Evolutionary conservation across 2,329 filamentous ascomycete genomes (phyloP), one percentile per base, ranked within the genome.

Genomic region (Penicillium sp.): DNA sequence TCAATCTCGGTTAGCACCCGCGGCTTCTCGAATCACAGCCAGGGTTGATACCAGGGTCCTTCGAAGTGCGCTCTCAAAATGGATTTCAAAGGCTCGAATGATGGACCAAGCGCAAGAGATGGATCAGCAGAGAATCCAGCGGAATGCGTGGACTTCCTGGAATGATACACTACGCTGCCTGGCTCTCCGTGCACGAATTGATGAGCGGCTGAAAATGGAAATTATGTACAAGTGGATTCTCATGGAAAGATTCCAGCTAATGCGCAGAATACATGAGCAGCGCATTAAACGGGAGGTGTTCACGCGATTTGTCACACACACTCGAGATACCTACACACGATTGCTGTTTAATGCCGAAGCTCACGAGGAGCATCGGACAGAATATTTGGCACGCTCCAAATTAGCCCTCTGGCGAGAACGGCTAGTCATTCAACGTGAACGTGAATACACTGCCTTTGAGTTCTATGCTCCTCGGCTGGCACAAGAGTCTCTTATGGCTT

Each of bases 151-250:
- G 75, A 85, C 79, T 1, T 73, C 75, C 11, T 88, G 85, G 86
- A 87, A 87, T 59, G 82, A 87, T 62, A 74, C 74, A 15, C 74
- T 86, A 15, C 82, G 85, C 18, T 80, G 77, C 57, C 75, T 80
- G 61, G 78, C 79, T 15, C 69, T 87, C 2, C 73, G 71, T 47
- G 73, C 77, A 20, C 79, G 78, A 14, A 82, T 86, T 46, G 77
- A 86, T 58, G 79, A 83, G 58, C 79, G 85, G 3, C 60, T 86
- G 40, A 73, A 82, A 41, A 71, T 82, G 27, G 79, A 87, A 63
- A 70, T 75, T 6, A 73, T 88, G 57, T 86, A 85, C 68, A 84
- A 79, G 68, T 87, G 84, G 85, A 77, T 82, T n/a, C 64, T 87
- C 27, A 78, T 80, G 31, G 79, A 77, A 51, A 69, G 78, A 57